Percentiles rank a stretch among this genome's conserved stretches.
Evolutionary conservation across 1,284 basidiomycete genomes (phyloP).

Genomic region (Apiotrichum sp.): DNA sequence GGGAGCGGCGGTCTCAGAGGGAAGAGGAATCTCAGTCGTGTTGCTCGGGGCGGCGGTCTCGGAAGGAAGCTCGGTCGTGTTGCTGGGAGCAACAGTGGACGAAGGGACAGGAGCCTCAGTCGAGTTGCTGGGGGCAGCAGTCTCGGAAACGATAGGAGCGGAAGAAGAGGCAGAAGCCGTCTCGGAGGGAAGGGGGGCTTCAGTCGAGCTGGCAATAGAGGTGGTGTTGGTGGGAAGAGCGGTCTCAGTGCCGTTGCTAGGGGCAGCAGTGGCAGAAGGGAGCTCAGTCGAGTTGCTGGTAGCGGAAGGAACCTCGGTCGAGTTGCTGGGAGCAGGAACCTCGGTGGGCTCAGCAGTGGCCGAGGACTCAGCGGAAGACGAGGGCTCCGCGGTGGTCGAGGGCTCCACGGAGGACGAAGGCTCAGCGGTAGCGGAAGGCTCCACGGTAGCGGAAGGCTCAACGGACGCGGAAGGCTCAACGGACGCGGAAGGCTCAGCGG

Average conservation of each 20-base stretch:
- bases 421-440: not conserved
- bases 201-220: not conserved
- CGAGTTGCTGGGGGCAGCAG: no score
- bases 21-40: not conserved
- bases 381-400: not conserved
- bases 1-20: not conserved
- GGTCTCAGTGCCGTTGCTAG: not conserved
- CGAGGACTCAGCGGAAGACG: conserved; percentile 1
- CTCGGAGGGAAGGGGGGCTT: not conserved
- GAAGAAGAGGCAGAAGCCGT: no score
- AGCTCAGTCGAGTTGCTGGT: not conserved
- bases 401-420: conserved; percentile 6
- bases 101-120: not conserved
- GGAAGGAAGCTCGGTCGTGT: not conserved
- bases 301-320: conserved; percentile 1
- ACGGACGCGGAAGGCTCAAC: not conserved
- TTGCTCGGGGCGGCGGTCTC: not conserved
- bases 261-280: conserved; percentile 1
- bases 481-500: not conserved
- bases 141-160: no score
- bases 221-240: not conserved
- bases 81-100: not conserved
- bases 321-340: not conserved
- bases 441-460: not conserved
- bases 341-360: conserved; percentile 1